These are phyloP conservation scores for Pleochaeta shiraiana DNA, from an alignment of 2,329 filamentous ascomycete genomes.

Conservation along the genomic window DNA sequence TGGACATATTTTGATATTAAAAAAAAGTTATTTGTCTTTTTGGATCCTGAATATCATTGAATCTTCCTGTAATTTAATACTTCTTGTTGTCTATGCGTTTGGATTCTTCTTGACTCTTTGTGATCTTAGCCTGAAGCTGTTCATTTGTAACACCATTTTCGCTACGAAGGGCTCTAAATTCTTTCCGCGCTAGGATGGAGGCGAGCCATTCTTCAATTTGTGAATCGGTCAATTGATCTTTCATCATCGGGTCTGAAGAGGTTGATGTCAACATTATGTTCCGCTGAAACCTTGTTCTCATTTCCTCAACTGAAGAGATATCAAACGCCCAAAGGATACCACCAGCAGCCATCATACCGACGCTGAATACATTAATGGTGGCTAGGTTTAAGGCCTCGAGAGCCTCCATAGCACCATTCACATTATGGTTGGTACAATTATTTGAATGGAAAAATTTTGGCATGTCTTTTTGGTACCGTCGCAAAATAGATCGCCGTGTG, in stretches of 20 bases:
- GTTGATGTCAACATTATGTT: constrained; percentile 4
- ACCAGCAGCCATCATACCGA: constrained; percentile 53
- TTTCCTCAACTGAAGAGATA: constrained; percentile 44
- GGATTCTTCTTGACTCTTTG: constrained; percentile 1
- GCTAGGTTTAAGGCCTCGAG: constrained; percentile 67
- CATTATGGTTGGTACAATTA: constrained; percentile 27
- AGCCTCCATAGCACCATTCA: constrained; percentile 50
- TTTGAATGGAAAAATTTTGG: constrained; percentile 54
- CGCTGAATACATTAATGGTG: constrained; percentile 61
- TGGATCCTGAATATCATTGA: too few relatives aligned
- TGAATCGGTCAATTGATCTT: constrained; percentile 31
- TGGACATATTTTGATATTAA: too few relatives aligned
- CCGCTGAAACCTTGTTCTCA: constrained; percentile 27
- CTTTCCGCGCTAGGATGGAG: constrained; percentile 35
- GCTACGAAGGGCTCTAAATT: constrained; percentile 19
- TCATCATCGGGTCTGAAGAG: constrained; percentile 7
- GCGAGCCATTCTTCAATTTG: constrained; percentile 40
- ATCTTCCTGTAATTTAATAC: too few relatives aligned
- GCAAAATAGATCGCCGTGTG: constrained; percentile 45
- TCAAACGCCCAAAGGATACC: constrained; percentile 59
- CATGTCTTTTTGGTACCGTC: constrained; percentile 35
- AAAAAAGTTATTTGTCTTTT: too few relatives aligned
- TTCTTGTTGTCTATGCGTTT: neutral
- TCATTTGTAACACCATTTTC: constrained; percentile 7
- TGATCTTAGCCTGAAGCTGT: constrained; percentile 5